Conservation (phyloP, 1,284 basidiomycete genomes). For the Cryptococcus sp. region DNA sequence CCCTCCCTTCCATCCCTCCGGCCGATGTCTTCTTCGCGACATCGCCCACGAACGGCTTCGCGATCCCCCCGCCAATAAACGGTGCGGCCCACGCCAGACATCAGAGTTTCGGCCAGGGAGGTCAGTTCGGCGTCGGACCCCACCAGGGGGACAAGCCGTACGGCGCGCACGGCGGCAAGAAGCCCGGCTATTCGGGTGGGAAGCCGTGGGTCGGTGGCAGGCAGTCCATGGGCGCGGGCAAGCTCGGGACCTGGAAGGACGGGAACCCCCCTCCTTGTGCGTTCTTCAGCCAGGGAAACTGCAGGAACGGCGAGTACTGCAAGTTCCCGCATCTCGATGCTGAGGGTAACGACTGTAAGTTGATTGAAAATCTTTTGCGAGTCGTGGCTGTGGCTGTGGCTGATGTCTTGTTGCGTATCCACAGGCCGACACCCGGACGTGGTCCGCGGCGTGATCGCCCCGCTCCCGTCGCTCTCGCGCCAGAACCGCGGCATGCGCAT, state of each 20-base stretch:
- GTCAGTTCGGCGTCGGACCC: constrained; percentile 14
- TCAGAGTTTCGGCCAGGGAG: constrained; percentile 29
- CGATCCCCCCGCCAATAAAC: constrained; percentile 16
- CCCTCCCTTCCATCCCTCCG: constrained; percentile 48
- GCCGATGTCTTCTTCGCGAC: constrained; percentile 43
- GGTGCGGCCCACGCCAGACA: constrained; percentile 12
- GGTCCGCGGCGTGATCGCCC: constrained; percentile 42
- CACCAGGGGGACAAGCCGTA: constrained; percentile 20
- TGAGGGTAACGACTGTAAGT: constrained; percentile 45
- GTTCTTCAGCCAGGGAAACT: constrained; percentile 49
- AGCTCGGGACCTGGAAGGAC: constrained; percentile 47
- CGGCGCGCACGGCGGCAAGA: constrained; percentile 40
- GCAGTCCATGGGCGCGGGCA: constrained; percentile 7
- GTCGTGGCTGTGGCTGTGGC: not conserved
- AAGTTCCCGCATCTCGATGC: constrained; percentile 50
- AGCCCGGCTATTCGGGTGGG: constrained; percentile 46
- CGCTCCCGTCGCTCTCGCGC: constrained; percentile 32
- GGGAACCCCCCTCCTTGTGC: constrained; percentile 49
- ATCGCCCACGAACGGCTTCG: constrained; percentile 30
- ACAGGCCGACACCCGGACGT: constrained; percentile 48
- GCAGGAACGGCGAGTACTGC: constrained; percentile 49
- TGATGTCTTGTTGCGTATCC: not conserved
- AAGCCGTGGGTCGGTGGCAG: constrained; percentile 26
- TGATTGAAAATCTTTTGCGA: not conserved
- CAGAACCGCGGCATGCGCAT: constrained; percentile 27